Base-by-base conservation (phyloP, 495 filamentous ascomycete species). In the Penicillium canariense region DNA sequence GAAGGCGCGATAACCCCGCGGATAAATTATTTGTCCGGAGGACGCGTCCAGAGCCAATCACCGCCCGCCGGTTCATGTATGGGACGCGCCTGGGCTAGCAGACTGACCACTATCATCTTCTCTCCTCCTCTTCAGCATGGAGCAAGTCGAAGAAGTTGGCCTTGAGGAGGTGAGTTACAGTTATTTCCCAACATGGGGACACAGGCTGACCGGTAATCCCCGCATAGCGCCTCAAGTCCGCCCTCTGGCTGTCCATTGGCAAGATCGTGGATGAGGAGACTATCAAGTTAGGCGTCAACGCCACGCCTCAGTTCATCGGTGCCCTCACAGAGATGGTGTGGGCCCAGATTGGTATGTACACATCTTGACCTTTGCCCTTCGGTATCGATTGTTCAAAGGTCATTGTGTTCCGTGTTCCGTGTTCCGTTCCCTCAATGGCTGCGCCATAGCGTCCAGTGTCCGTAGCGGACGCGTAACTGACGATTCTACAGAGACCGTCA, bases 261-360 rank as follows among this genome's bases (percentile, higher is more conserved):
- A 88, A 91, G 66, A 90, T 91, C 43, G 88, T 96, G 40, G 93
- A 97, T 68, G 84, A 92, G 56, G 90, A 96, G 66, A 87, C 85
- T 26, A 72, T 94, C 31, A 77, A 78, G 22, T 77, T 88, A 11
- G 86, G 88, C 63, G 79, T 87, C 54, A 96, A 93, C 70, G 90
- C 92, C 2, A 97, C 91, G 1, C 92, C 91, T 6, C 92, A 97
- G 65, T 98, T 97, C 71, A 97, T 96, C 61, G 92, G 84, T 9
- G 90, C 90, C 0, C 71, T 97, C 66, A 95, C 89, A 0, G 92
- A 97, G 73, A 78, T 97, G 77, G 87, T 93, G 23, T 97, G 88
- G 87, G 76, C 83, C 11, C 94, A 98, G 59, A 88, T 96, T 52
- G 89, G 90, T 90, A 80, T 60, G 70, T 60, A 50, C 22, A 31